Evolutionary conservation across 768 basidiomycete species (phyloP).

Genomic region (Lactarius indigo): DNA sequence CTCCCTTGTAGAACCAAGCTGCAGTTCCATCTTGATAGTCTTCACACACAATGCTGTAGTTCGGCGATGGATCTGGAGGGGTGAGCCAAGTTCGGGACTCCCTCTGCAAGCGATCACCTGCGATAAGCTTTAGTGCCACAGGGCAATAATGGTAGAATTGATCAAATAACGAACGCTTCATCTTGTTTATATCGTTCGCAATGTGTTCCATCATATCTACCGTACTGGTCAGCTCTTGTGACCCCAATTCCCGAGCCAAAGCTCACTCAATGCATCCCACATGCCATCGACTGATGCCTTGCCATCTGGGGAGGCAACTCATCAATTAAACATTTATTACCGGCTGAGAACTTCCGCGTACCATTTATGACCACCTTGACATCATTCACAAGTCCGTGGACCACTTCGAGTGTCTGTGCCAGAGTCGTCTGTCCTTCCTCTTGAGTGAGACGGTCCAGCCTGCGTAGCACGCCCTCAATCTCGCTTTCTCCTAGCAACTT

Average conservation of each 20-base stretch:
- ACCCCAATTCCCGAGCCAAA: too few species aligned
- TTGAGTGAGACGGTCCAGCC: neutral
- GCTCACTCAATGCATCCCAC: neutral
- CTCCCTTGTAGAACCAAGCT: neutral
- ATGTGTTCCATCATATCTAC: neutral
- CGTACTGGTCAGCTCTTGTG: too few species aligned
- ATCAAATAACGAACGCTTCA: neutral
- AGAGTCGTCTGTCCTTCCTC: neutral
- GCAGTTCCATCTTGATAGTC: neutral
- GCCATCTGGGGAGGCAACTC: neutral
- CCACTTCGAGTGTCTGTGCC: neutral
- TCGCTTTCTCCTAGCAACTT: neutral
- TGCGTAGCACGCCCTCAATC: neutral
- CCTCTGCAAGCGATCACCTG: neutral
- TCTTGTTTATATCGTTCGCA: neutral
- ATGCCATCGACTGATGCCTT: neutral
- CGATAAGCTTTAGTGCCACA: neutral
- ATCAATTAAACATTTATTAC: neutral
- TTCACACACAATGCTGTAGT: neutral
- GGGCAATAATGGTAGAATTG: neutral
- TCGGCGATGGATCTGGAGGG: constrained; percentile 3
- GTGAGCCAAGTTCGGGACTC: constrained; percentile 6
- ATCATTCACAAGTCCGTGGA: neutral
- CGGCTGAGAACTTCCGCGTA: neutral
- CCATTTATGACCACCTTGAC: neutral